These are phyloP conservation scores for Ogataea ganodermae DNA, from an alignment of 805 yeast species.

Conservation along the genomic window DNA sequence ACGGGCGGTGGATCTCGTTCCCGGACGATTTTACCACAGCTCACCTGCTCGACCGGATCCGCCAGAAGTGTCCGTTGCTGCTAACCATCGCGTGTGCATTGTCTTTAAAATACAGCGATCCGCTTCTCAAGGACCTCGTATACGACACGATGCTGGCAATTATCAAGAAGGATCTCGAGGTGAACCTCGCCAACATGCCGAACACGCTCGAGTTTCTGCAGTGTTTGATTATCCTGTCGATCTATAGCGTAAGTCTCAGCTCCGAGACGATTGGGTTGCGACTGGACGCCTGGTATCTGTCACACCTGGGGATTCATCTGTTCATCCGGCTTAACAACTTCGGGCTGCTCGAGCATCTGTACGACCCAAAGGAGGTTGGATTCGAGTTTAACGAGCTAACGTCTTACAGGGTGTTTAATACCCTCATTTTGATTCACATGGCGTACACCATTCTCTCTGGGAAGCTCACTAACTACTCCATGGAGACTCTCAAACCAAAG, in stretches of 20 bases:
- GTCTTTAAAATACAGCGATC: conserved; percentile 54
- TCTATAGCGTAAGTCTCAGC: conserved; percentile 64
- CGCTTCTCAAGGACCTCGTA: conserved; percentile 39
- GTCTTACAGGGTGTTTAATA: conserved; percentile 69
- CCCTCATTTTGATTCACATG: conserved; percentile 64
- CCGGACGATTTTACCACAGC: conserved; percentile 54
- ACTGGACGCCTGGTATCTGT: conserved; percentile 71
- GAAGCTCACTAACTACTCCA: conserved; percentile 21
- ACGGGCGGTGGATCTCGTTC: conserved; percentile 77
- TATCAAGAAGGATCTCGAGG: conserved; percentile 51
- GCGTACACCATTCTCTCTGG: conserved; percentile 69
- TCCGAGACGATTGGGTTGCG: conserved; percentile 43
- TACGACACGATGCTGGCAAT: conserved; percentile 48
- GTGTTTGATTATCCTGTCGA: conserved; percentile 63
- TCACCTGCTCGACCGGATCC: conserved; percentile 49
- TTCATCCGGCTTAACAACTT: conserved; percentile 54
- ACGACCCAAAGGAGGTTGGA: conserved; percentile 25
- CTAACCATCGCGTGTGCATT: conserved; percentile 66
- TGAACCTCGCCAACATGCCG: conserved; percentile 44
- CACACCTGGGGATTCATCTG: conserved; percentile 65
- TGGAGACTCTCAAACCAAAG: conserved; percentile 50
- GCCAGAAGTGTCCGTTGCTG: conserved; percentile 58
- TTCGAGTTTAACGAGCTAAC: conserved; percentile 50
- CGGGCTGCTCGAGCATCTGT: conserved; percentile 38
- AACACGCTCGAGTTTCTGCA: conserved; percentile 62